A percentile compares a stretch with the other conserved stretches of the same genome.
These are phyloP conservation scores for Clarireedia sp. DNA, from an alignment of 2,329 filamentous ascomycete species.

Conservation along the genomic window DNA sequence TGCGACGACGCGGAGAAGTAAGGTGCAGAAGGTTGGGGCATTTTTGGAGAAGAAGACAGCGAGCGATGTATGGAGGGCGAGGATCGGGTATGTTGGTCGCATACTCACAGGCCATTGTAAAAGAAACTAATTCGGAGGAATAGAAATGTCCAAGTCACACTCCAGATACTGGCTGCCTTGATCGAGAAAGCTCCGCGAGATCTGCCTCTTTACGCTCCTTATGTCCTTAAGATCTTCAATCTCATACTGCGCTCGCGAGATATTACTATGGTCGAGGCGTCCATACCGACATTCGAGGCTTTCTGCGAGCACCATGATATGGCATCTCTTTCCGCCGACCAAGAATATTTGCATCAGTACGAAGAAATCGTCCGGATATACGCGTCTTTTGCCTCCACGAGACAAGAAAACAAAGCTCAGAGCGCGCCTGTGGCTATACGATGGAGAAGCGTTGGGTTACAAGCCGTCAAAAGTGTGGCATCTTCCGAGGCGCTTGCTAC, in stretches of 20 bases:
- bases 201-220: conserved; percentile 77
- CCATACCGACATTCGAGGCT: conserved; percentile 74
- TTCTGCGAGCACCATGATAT: conserved; percentile 87
- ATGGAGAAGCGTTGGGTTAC: conserved; percentile 66
- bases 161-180: conserved; percentile 83
- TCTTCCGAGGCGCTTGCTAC: conserved; percentile 71
- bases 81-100: conserved; percentile 62
- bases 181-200: conserved; percentile 91
- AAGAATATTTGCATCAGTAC: conserved; percentile 74
- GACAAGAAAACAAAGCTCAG: conserved; percentile 43
- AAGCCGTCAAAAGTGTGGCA: conserved; percentile 74
- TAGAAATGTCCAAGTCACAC: conserved; percentile 88
- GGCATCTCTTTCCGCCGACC: conserved; percentile 76
- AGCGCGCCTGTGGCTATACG: conserved; percentile 70
- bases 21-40: conserved; percentile 90
- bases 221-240: conserved; percentile 76
- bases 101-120: background rate
- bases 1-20: conserved; percentile 85
- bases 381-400: conserved; percentile 67
- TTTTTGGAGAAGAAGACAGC: conserved; percentile 93
- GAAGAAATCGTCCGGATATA: conserved; percentile 75
- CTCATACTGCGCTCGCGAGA: conserved; percentile 78
- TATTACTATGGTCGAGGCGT: conserved; percentile 88
- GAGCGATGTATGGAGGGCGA: conserved; percentile 80
- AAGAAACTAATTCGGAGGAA: conserved; percentile 15